Base-by-base conservation (phyloP, 2,329 filamentous ascomycete species). In the Stagonosporopsis rhizophila region DNA sequence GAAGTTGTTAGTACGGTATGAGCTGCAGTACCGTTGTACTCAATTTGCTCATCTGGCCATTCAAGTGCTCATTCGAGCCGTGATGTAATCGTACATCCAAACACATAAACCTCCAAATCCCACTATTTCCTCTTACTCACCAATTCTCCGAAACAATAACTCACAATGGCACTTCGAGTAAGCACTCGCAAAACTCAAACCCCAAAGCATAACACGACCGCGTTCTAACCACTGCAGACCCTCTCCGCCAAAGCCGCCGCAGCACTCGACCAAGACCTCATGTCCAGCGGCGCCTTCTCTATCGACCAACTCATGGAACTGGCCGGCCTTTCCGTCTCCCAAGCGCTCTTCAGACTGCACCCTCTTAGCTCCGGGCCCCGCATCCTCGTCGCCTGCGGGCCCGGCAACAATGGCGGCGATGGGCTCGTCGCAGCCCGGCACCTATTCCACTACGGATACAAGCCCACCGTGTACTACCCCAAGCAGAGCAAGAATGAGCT, bases 281-380 rank as follows among this genome's bases (percentile, higher is more conserved):
- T 99, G 93, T 90, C 87, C 72, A 86, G 88, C 0, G 86, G 86
- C 35, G 92, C 90, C 8, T 99, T 96, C 78, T 96, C 92, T 11
- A 85, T 99, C 52, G 95, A 98, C 73, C 95, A 99, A 77, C 82
- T 99, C 44, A 98, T 99, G 95, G 95, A 98, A 74, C 81, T 99
- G 7, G 95, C 95, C 39, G 95, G 95, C 0, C 83, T 99, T 0
- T 93, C 92, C 1, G 92, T 98, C 23, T 94, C 94, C 12, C 92
- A 98, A 81, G 92, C 54, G 94, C 91, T 98, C 6, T 96, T 91
- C 77, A 87, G 86, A 53, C 84, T 97, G 3, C 93, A 97, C 62
- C 93, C 94, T 0, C 84, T 86, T 0, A 84, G 74, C 56, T 85
- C 85, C 61, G 91, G 93, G 7, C 86, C 83, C 44, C 85, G 89